Evolutionary conservation across 768 basidiomycete genomes (phyloP), one percentile per base, ranked within the genome.

Genomic region (Macrolepiota fuliginosa): DNA sequence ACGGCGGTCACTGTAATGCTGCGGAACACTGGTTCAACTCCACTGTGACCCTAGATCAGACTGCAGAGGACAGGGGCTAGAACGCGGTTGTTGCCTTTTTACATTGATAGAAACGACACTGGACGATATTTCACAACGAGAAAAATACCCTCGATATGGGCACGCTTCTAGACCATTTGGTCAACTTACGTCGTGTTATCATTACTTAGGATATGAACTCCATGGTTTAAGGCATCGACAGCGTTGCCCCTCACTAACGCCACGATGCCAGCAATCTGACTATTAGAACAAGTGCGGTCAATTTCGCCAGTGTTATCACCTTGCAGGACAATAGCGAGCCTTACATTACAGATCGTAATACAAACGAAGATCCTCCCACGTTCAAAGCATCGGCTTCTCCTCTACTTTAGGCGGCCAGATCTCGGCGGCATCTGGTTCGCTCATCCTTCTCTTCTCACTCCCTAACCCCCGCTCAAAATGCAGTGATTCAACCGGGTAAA

Each of bases 111-210:
- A 50, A 3, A 12, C 7, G 12, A 22, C 22, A 22, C 24, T 49
- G 56, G 35, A 25, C n/a, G 19, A 4, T 15, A 49, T 50, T 58
- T 58, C 56, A 24, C 36, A 19, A 19, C 32, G 32, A 37, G 56
- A 35, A 19, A 6, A 17, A n/a, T 19, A 25, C 56, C 49, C 56
- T 25, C 35, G 56, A 58, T 22, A 22, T 13, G 13, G 36, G 32
- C 35, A 50, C 24, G 35, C 47, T 58, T 58, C 56, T 58, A 58
- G 47, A 49, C 10, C 29, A 12, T 22, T 36, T 58, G 47, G 25
- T 50, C n/a, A 19, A 25, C 49, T 50, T 58, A 49, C 54, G 24
- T 54, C 29, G 53, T 13, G 5, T 35, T 37, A 35, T n/a, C 19
- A 22, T 11, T 37, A 54, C 35, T 54, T 45, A 6, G 42, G n/a